Evolutionary conservation across 495 filamentous ascomycete species (phyloP), one percentile per base, ranked within the genome.

Genomic region (Annulohypoxylon maeteangense): DNA sequence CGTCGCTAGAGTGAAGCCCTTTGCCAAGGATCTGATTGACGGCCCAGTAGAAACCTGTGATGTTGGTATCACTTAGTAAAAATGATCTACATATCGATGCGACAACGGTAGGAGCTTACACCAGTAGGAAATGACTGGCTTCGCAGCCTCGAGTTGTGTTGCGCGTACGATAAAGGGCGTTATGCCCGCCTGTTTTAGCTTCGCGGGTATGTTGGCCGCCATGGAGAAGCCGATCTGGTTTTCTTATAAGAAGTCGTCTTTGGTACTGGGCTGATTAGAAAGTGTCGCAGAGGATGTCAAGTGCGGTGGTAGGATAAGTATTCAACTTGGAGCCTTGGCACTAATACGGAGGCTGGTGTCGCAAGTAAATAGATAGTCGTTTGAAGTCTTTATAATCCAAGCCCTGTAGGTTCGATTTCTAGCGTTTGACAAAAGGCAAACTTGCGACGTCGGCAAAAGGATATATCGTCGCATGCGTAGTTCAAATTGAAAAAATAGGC

Each of bases 71-170:
- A 7, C 25, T 72, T 34, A 72, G 59, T n/a, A 32, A 51, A 27
- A 1, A 42, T 20, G 77, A 66, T 48, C 57, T 16, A 12, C 14
- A 38, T 45, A 8, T 4, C 36, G 22, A 62, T 51, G 50, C 51
- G 44, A 36, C 10, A 16, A 32, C 1, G 0, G 7, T 47, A 23
- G 25, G 16, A 14, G 3, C 8, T 86, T 85, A 97, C 95, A 97
- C 92, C 94, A 98, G 78, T 98, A 98, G 36, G 94, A 86, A 53
- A 98, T 87, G 63, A 94, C 90, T 11, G 95, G 94, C 81, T 94
- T 94, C 48, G 87, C 87, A 48, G 84, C 87, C 76, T 95, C 93
- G 27, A 99, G 85, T 80, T 98, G 95, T 36, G 89, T 86, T 16
- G 93, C 95, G 60, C 96, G 88, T 16, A 88, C 79, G 55, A 93